Base-by-base conservation (phyloP, 805 yeast genomes). In the Pichia cephalocereana region DNA sequence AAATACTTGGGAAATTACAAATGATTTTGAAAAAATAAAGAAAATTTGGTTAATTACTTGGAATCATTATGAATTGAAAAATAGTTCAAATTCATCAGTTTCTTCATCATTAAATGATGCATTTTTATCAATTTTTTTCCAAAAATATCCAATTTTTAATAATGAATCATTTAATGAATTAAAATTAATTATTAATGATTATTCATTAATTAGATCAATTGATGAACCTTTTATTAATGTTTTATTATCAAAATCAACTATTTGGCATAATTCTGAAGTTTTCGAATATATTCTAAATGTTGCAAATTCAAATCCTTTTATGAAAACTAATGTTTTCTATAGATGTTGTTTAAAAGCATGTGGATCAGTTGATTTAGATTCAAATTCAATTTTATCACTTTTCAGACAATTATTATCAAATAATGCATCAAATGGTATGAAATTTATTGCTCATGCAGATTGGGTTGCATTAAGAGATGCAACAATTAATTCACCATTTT, bases 191-290 rank as follows among this genome's bases (percentile, higher is more conserved):
- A 78, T 85, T 50, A 62, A 71, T 17, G 68, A 72, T 34, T 83
- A 83, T 61, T 72, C 79, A 45, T 70, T 70, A 43, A 69, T 79
- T 52, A 79, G 78, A 57, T 70, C 75, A 23, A 72, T 83, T 48
- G 91, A 86, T 63, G 91, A 85, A 63, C 82, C 86, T n/a, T 85
- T 87, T 59, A 76, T 87, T 64, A 87, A 86, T 63, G 85, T 86
- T 40, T 71, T 86, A 46, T 71, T 86, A 49, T 76, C 86, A 39
- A 81, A 80, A 59, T 75, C 79, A 54, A 77, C 78, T 32, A 67
- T 70, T 51, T 86, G 95, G 95, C 74, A 74, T 46, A 82, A 81
- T 60, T 71, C 79, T 51, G 68, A 70, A n/a, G 80, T 83, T 12
- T 75, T 83, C 49, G 79, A 82, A 55, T 82, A 79, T 52, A 70